phyloP scores from a whole-genome alignment of 2,329 filamentous ascomycete genomes.

The Sordariomycetes sp. region DNA sequence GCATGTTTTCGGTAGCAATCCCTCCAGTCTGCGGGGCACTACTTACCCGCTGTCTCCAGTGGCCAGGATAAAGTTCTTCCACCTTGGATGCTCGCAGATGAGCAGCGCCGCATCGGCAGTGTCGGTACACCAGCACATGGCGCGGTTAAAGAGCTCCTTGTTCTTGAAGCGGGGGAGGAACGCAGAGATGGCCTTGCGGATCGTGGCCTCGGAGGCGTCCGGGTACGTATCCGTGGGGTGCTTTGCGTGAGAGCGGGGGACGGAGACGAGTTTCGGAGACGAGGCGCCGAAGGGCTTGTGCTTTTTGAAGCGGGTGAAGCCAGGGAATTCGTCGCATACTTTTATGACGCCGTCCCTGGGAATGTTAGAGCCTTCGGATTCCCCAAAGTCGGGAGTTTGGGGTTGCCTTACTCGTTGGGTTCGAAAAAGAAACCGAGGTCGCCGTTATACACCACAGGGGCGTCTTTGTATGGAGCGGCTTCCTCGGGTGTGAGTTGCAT shows the following conservation, averaged over 20 bases:
- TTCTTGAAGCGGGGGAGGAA: constrained; percentile 15
- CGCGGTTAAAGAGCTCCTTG: constrained; percentile 16
- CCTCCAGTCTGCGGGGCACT: not conserved
- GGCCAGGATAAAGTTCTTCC: constrained; percentile 30
- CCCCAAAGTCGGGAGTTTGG: not conserved
- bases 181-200: constrained; percentile 15
- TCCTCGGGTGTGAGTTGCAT: constrained; percentile 26
- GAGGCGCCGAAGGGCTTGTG: constrained; percentile 19
- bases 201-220: constrained; percentile 16
- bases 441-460: constrained; percentile 30
- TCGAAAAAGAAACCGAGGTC: constrained; percentile 36
- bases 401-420: constrained; percentile 20
- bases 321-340: constrained; percentile 23
- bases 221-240: constrained; percentile 22
- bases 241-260: constrained; percentile 20
- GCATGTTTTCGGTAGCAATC: not conserved
- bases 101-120: constrained; percentile 18
- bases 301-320: constrained; percentile 21
- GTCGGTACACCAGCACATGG: constrained; percentile 21
- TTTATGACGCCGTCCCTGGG: constrained; percentile 18
- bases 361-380: not conserved
- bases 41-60: constrained; percentile 31
- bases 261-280: constrained; percentile 14
- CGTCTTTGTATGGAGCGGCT: constrained; percentile 22
- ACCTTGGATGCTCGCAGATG: constrained; percentile 20